A percentile compares a stretch with the other conserved stretches of the same genome.
These are phyloP conservation scores for Penicillium desertorum DNA, from an alignment of 495 filamentous ascomycete genomes.

Conservation along the genomic window DNA sequence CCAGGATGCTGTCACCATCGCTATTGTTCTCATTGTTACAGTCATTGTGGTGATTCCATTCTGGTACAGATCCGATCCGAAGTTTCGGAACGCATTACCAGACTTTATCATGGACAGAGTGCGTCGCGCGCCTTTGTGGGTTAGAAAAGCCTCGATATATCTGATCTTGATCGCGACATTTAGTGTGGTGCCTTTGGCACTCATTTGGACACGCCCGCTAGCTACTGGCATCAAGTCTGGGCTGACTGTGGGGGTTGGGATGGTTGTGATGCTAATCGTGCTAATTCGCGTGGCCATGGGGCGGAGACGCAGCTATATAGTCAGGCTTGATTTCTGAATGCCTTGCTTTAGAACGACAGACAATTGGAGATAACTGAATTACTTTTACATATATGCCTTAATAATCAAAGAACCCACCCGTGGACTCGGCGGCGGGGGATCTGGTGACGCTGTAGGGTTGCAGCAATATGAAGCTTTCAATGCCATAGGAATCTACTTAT, in stretches of 20 bases:
- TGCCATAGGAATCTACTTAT: no score
- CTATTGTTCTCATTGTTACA: conserved; percentile 2
- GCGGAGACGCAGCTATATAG: no score
- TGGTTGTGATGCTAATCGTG: conserved; percentile 1
- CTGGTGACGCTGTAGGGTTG: no score
- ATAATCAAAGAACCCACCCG: no score
- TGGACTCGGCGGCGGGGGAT: no score
- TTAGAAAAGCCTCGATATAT: neutral
- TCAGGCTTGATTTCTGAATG: no score
- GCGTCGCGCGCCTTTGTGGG: neutral
- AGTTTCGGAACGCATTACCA: conserved; percentile 2
- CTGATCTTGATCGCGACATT: neutral
- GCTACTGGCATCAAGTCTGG: conserved; percentile 12
- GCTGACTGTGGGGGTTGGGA: conserved; percentile 5
- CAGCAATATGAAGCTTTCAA: no score
- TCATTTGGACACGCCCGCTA: conserved; percentile 11
- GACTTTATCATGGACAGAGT: neutral
- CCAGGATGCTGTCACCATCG: neutral
- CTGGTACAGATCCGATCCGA: conserved; percentile 1
- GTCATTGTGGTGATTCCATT: neutral
- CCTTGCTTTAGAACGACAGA: no score
- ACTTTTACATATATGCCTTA: no score
- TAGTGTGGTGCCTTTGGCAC: conserved; percentile 1
- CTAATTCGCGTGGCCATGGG: no score
- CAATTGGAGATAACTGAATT: no score